phyloP scores from a whole-genome alignment of 2,329 filamentous ascomycete genomes.

The Orbilia javanica region DNA sequence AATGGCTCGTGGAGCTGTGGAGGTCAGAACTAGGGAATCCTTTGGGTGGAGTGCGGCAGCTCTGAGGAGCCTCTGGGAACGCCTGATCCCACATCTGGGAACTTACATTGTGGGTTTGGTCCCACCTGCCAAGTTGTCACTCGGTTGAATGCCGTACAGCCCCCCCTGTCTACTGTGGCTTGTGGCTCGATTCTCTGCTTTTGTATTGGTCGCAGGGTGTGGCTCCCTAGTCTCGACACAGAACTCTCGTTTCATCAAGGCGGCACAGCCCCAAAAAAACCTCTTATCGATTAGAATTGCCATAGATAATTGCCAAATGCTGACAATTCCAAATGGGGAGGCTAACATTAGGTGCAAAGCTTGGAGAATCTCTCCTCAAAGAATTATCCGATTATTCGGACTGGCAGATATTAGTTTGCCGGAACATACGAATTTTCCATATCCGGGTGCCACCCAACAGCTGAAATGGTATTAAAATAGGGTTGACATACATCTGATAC shows the following conservation, averaged over 20 bases:
- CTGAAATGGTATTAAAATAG: constrained; percentile 54
- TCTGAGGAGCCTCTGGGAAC: constrained; percentile 44
- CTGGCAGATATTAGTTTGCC: constrained; percentile 29
- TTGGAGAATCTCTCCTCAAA: constrained; percentile 23
- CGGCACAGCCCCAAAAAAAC: constrained; percentile 38
- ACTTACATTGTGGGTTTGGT: neutral
- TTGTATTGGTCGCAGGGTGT: constrained; percentile 21
- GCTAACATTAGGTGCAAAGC: constrained; percentile 28
- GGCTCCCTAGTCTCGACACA: constrained; percentile 1
- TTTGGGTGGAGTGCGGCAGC: constrained; percentile 42
- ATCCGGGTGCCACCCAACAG: constrained; percentile 19
- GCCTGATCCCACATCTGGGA: constrained; percentile 35
- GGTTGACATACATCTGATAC: constrained; percentile 18
- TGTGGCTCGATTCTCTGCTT: constrained; percentile 23
- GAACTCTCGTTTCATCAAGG: constrained; percentile 13
- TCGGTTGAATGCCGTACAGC: constrained; percentile 46
- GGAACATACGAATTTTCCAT: constrained; percentile 12
- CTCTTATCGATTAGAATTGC: constrained; percentile 53
- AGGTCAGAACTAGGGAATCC: constrained; percentile 41
- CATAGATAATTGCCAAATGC: constrained; percentile 11
- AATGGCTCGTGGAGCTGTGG: constrained; percentile 22
- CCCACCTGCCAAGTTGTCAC: constrained; percentile 15
- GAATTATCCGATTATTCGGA: constrained; percentile 11
- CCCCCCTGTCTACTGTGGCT: constrained; percentile 30
- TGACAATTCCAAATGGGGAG: constrained; percentile 4